These are phyloP conservation scores for Trichoderma koningii DNA, from an alignment of 2,329 filamentous ascomycete species.

Conservation along the genomic window DNA sequence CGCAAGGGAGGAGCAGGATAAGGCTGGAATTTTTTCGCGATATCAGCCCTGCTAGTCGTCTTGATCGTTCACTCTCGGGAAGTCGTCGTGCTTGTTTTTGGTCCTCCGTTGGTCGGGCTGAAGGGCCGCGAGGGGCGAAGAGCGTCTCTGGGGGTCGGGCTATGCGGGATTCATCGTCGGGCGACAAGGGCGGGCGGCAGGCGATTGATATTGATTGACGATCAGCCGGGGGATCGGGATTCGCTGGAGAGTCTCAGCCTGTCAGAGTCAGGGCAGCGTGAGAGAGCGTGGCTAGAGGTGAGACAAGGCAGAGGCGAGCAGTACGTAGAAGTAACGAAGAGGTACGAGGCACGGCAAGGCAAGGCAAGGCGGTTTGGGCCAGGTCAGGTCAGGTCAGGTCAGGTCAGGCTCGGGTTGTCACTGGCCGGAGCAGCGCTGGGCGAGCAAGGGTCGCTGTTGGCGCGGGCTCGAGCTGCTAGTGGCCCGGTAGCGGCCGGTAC, in stretches of 20 bases:
- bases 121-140: conserved; percentile 14
- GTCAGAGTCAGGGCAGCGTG: conserved; percentile 17
- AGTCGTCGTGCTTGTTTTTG: background rate
- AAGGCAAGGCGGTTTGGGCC: background rate
- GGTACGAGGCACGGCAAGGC: background rate
- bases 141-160: conserved; percentile 1
- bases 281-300: conserved; percentile 7
- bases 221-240: conserved; percentile 20
- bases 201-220: conserved; percentile 10
- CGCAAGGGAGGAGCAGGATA: background rate
- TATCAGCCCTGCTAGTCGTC: background rate
- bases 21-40: background rate
- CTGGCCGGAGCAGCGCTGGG: background rate
- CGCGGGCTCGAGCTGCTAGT: background rate
- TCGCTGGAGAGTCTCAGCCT: background rate
- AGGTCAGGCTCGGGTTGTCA: conserved; percentile 3
- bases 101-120: conserved; percentile 4
- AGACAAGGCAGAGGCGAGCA: background rate
- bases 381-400: too few relatives aligned
- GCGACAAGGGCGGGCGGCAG: background rate
- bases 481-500: background rate
- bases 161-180: conserved; percentile 23
- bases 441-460: background rate
- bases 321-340: background rate
- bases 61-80: conserved; percentile 1